Percentiles rank a stretch among this genome's conserved stretches.
phyloP scores from a whole-genome alignment of 495 filamentous ascomycete species.

The Podospora comata region DNA sequence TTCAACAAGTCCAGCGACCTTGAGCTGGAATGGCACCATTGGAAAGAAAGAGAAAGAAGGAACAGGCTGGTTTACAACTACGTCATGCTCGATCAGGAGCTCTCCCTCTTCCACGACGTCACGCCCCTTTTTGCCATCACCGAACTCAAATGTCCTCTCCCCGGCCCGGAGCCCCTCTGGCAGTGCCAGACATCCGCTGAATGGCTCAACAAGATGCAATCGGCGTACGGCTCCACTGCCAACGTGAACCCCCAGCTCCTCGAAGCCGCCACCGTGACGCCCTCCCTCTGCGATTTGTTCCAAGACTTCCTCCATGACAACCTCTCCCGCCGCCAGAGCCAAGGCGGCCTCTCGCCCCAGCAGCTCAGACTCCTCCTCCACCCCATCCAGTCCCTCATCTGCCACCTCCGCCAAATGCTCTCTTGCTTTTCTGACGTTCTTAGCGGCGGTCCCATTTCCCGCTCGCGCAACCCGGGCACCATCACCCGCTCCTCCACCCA shows the following conservation, averaged over 20 bases:
- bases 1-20: constrained; percentile 35
- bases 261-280: constrained; percentile 39
- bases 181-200: constrained; percentile 38
- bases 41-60: constrained; percentile 55
- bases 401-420: constrained; percentile 48
- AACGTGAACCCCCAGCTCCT: constrained; percentile 40
- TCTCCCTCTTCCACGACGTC: constrained; percentile 61
- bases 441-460: constrained; percentile 32
- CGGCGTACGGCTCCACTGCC: constrained; percentile 40
- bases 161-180: constrained; percentile 55
- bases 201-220: constrained; percentile 52
- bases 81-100: constrained; percentile 64
- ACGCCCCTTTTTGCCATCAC: constrained; percentile 55
- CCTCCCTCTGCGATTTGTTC: constrained; percentile 57
- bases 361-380: constrained; percentile 52
- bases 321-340: constrained; percentile 31
- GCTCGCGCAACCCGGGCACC: constrained; percentile 21
- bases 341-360: constrained; percentile 41
- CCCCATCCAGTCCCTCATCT: constrained; percentile 50
- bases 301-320: constrained; percentile 51
- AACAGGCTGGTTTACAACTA: constrained; percentile 63
- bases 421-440: constrained; percentile 43
- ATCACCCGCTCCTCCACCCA: constrained; percentile 52
- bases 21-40: constrained; percentile 54
- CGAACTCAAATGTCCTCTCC: constrained; percentile 57